Percentiles rank a stretch among this genome's conserved stretches.
phyloP scores from a whole-genome alignment of 1,139 yeast genomes.

The Protomyces lactucae-debilis region DNA sequence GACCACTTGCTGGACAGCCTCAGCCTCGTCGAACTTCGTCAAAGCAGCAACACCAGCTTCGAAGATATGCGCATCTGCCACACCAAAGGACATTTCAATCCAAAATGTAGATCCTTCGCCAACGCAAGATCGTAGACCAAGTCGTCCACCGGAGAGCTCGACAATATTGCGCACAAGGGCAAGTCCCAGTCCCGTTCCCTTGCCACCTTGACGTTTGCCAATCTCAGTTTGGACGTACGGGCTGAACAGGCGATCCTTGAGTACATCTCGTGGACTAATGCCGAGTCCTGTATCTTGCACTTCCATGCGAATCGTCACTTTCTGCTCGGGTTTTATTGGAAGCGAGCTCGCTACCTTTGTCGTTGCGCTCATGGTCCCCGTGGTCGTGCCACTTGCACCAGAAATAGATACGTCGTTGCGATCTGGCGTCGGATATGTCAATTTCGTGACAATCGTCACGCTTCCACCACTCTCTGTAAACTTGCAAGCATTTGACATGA shows the following conservation, averaged over 20 bases:
- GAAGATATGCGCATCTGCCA: constrained; percentile 7
- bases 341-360: neutral
- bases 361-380: neutral
- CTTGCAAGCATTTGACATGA: constrained; percentile 84
- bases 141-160: constrained; percentile 21
- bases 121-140: constrained; percentile 9
- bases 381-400: neutral
- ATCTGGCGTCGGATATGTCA: constrained; percentile 3
- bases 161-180: constrained; percentile 25
- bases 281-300: constrained; percentile 25
- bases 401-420: neutral
- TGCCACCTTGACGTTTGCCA: constrained; percentile 26
- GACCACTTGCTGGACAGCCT: neutral
- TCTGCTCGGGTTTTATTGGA: neutral
- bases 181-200: constrained; percentile 25
- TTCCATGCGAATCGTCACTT: constrained; percentile 17
- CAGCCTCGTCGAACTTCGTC: neutral
- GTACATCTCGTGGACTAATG: constrained; percentile 10
- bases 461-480: constrained; percentile 67
- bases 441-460: constrained; percentile 9
- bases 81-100: constrained; percentile 20
- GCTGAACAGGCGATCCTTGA: constrained; percentile 16
- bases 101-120: constrained; percentile 22
- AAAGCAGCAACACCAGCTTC: neutral
- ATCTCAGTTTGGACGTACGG: constrained; percentile 26